Conservation (phyloP, 345 rosid species). For the Ailanthus altissimus region DNA sequence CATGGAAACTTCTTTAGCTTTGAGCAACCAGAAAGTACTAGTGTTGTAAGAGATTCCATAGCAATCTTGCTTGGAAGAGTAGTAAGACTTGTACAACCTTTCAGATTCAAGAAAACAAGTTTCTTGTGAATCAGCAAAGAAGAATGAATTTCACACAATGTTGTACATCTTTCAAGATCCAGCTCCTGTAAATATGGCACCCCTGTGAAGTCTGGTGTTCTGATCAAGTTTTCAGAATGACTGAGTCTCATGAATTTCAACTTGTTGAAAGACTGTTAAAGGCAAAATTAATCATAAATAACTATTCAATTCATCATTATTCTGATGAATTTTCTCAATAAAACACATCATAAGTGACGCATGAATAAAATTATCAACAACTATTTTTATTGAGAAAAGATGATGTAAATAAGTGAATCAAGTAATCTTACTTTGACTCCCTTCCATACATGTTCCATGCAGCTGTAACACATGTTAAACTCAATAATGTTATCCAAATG, state of each 20-base stretch:
- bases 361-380: background rate
- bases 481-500: background rate
- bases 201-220: constrained; percentile 14
- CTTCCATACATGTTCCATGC: constrained; percentile 8
- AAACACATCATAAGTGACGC: too few relatives aligned
- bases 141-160: constrained; percentile 2
- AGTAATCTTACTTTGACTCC: constrained; percentile 11
- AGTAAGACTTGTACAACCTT: background rate
- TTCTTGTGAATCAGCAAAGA: background rate
- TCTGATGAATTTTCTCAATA: too few relatives aligned
- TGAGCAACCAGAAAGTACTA: background rate
- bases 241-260: constrained; percentile 15
- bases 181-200: constrained; percentile 17
- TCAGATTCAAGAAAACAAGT: background rate
- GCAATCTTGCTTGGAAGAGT: background rate
- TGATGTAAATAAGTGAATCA: background rate
- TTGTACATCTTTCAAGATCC: background rate
- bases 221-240: constrained; percentile 11
- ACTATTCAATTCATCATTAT: too few relatives aligned
- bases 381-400: background rate
- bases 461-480: constrained; percentile 8
- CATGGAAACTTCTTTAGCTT: background rate
- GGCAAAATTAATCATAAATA: too few relatives aligned
- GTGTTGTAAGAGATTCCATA: background rate
- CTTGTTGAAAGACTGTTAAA: constrained; percentile 9